Base-by-base conservation (phyloP, 768 basidiomycete genomes). In the Russula ochroleuca region DNA sequence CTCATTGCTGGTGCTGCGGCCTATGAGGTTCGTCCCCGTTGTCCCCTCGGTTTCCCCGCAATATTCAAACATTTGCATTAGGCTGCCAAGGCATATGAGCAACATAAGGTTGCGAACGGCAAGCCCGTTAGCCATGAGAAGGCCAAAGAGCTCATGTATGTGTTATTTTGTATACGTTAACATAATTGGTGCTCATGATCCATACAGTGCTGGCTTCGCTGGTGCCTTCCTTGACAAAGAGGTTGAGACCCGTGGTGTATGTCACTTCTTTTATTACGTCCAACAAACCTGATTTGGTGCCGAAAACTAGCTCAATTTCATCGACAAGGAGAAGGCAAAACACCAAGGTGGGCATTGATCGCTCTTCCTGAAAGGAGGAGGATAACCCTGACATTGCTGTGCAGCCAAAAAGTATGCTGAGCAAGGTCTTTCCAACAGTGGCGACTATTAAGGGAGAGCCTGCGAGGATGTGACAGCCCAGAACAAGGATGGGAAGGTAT, bases 1-100 rank as follows among this genome's bases (percentile, higher is more conserved):
- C 71, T 88, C 48, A 79, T 90, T 65, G 84, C 85, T 52, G 86
- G 75, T 47, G 88, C 88, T 50, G 87, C 86, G 7, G 73, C 84
- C 33, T 89, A 79, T 73, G 85, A 84, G 85, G 86, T 65, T 51
- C 17, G 38, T 5, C 47, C 38, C 31, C n/a, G 5, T 38, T 28
- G 0, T n/a, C 33, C 19, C 15, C 23, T 28, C 14, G 2, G 3
- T 23, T 57, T 47, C 45, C 28, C 19, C 41, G 13, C 37, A 59
- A 35, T 25, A 9, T 33, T 17, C 25, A n/a, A 49, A 47, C 19
- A 15, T 47, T 35, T 35, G 25, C 25, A 21, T n/a, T 33, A 65
- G 85, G 87, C 87, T 61, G 80, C 79, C 52, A 88, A 86, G 71
- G 80, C 83, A 1, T 89, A 82, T 70, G 79, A 88, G 67, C 67